A percentile compares a stretch with the other conserved stretches of the same genome.
phyloP scores from a whole-genome alignment of 441 rosid species.

The Macaranga tanarius region DNA sequence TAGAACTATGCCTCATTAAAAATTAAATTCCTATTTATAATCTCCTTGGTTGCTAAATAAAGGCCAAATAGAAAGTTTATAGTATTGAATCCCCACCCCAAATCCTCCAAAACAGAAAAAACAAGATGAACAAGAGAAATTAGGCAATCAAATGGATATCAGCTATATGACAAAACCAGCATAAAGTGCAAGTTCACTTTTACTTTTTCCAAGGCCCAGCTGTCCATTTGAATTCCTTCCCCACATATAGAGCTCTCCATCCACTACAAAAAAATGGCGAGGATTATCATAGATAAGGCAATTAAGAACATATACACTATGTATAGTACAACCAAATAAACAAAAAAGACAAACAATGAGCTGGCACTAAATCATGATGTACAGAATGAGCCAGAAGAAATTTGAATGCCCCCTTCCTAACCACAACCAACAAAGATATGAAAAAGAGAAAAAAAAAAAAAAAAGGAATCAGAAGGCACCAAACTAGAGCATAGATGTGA shows the following conservation, averaged over 20 bases:
- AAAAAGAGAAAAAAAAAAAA: neutral
- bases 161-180: neutral
- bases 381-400: neutral
- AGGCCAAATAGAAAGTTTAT: neutral
- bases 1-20: slow-evolving; percentile 8
- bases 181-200: slow-evolving; percentile 13
- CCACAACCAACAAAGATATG: neutral
- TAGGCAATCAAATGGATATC: slow-evolving; percentile 8
- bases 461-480: neutral
- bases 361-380: neutral
- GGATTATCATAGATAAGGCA: slow-evolving; percentile 10
- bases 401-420: neutral
- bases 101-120: neutral
- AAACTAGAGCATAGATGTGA: neutral
- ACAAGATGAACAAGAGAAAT: neutral
- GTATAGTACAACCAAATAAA: neutral
- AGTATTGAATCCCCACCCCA: neutral
- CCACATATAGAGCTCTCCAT: slow-evolving; percentile 92
- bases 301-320: neutral
- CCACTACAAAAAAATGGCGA: slow-evolving; percentile 42
- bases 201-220: slow-evolving; percentile 97
- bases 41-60: neutral
- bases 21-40: slow-evolving; percentile 21
- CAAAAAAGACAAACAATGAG: neutral
- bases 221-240: slow-evolving; percentile 93